Percentiles rank a stretch among this genome's conserved stretches.
Evolutionary conservation across 225 moss, liverwort and hornwort species (phyloP).

Genomic region (Physcomitrellopsis africana): DNA sequence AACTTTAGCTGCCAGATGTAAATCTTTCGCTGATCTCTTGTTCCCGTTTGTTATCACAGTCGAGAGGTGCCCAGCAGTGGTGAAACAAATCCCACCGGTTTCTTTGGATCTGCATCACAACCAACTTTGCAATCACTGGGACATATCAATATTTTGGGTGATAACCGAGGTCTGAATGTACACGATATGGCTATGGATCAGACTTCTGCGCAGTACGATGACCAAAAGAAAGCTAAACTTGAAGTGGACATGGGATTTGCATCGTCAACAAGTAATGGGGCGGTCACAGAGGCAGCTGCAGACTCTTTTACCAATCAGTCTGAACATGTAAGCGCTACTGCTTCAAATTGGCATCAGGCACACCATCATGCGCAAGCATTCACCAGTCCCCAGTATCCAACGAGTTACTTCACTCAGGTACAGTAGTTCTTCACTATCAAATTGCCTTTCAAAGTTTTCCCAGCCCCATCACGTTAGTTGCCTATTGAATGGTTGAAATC

Average conservation of each 20-base stretch:
- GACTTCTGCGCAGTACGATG: slow-evolving; percentile 42
- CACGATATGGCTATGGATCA: slow-evolving; percentile 57
- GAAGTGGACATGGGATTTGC: slow-evolving; percentile 50
- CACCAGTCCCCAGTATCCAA: slow-evolving; percentile 45
- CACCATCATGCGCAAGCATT: slow-evolving; percentile 59
- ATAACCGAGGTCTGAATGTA: slow-evolving; percentile 39
- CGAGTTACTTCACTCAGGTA: slow-evolving; percentile 48
- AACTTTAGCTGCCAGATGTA: too few relatives aligned
- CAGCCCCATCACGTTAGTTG: not conserved
- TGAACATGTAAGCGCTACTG: slow-evolving; percentile 39
- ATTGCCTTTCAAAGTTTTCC: not conserved
- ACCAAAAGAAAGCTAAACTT: slow-evolving; percentile 58
- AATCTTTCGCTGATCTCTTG: not conserved
- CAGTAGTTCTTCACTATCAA: not conserved
- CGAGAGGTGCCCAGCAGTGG: slow-evolving; percentile 43
- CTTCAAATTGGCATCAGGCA: slow-evolving; percentile 53
- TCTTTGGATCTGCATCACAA: slow-evolving; percentile 46
- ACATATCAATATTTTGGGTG: slow-evolving; percentile 52
- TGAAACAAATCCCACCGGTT: slow-evolving; percentile 41
- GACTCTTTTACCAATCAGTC: slow-evolving; percentile 46
- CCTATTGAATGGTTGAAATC: not conserved
- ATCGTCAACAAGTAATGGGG: slow-evolving; percentile 32
- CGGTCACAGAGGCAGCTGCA: slow-evolving; percentile 34
- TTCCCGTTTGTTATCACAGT: not conserved
- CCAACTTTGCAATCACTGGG: slow-evolving; percentile 48